Percentiles rank a stretch among this genome's conserved stretches.
These are phyloP conservation scores for Cryptosporidium baileyi DNA, from an alignment of 169 alveolate species.

Conservation along the genomic window DNA sequence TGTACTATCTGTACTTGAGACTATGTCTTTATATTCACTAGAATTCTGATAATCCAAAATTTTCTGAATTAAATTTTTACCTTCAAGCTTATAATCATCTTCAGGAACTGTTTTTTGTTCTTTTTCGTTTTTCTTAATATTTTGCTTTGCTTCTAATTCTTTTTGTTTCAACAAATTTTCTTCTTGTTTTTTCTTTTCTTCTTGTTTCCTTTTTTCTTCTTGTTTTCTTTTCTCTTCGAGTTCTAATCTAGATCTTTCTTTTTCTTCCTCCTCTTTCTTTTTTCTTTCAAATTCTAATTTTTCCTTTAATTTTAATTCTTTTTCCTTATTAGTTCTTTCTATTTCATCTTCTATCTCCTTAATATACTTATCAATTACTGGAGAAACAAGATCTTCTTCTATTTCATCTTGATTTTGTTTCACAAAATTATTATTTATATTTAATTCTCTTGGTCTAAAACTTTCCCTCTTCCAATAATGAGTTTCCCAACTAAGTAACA, in stretches of 20 bases:
- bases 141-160: not conserved
- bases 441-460: not conserved
- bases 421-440: not conserved
- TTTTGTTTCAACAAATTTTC: not conserved
- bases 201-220: not conserved
- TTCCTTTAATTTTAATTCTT: not conserved
- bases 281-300: not conserved
- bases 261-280: slow-evolving; percentile 25
- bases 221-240: not conserved
- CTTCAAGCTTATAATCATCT: not conserved
- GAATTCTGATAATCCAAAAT: slow-evolving; percentile 20
- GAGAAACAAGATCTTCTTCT: slow-evolving; percentile 41
- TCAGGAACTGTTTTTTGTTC: not conserved
- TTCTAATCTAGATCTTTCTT: not conserved
- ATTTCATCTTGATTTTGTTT: not conserved
- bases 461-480: not conserved
- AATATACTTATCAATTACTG: slow-evolving; percentile 7
- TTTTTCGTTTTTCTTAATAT: not conserved
- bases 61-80: not conserved
- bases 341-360: slow-evolving; percentile 26
- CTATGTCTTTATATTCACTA: slow-evolving; percentile 30
- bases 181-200: not conserved
- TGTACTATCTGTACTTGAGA: slow-evolving; percentile 24
- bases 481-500: slow-evolving; percentile 30
- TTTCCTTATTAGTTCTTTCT: not conserved